Evolutionary conservation across 2,329 filamentous ascomycete species (phyloP).

Genomic region (Penicillium glabrum): DNA sequence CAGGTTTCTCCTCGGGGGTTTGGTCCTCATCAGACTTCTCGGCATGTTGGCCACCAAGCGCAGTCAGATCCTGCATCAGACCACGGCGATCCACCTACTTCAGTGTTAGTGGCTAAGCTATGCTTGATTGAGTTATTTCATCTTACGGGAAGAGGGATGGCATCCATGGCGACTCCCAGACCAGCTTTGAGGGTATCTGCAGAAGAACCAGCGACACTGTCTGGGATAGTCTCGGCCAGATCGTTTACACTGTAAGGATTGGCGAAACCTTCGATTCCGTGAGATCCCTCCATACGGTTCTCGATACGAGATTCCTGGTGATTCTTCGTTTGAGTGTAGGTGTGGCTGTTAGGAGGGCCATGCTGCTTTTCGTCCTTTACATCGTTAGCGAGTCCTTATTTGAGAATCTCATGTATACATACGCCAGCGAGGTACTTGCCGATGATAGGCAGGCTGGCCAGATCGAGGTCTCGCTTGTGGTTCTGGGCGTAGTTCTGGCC

Average conservation of each 20-base stretch:
- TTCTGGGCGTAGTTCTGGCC: conserved; percentile 5
- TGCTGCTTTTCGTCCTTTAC: not conserved
- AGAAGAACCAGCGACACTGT: not conserved
- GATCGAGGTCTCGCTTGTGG: conserved; percentile 7
- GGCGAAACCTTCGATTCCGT: not conserved
- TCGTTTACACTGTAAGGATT: not conserved
- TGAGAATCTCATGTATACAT: not conserved
- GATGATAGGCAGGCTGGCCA: conserved; percentile 13
- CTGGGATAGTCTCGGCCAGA: not conserved
- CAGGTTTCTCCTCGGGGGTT: too few relatives aligned
- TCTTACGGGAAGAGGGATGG: not conserved
- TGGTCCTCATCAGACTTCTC: too few relatives aligned
- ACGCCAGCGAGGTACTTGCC: conserved; percentile 13
- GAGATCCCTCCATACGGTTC: too few relatives aligned
- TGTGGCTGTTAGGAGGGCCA: not conserved
- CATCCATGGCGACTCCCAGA: not conserved
- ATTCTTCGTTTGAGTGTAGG: not conserved
- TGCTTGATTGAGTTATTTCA: not conserved
- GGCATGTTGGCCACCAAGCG: too few relatives aligned
- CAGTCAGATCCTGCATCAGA: not conserved
- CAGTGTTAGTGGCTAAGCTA: not conserved
- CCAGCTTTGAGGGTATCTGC: not conserved
- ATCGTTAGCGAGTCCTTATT: not conserved
- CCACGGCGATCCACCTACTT: not conserved
- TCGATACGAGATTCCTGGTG: too few relatives aligned